Evolutionary conservation across 192 early-diverging fungal species (phyloP), one percentile per base, ranked within the genome.

Genomic region (Powellomyces hirtus): DNA sequence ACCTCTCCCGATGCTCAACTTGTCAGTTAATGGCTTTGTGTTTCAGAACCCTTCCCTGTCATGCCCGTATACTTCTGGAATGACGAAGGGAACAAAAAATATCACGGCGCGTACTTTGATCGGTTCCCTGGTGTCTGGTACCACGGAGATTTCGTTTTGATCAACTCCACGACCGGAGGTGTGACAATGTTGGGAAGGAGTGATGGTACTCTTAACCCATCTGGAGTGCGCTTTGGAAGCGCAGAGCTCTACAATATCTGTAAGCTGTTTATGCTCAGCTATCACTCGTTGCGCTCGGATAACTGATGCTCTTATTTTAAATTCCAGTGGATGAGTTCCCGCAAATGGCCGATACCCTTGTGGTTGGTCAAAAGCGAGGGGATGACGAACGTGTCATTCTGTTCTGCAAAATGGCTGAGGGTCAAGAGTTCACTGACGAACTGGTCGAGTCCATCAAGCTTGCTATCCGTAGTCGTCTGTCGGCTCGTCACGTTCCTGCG

Each of bases 1-100:
- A 20, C 26, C 24, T 10, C 51, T 10, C 18, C 10, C 13, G 51
- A 24, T 24, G 36, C n/a, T 27, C 27, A 26, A 13, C 30, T 35
- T 18, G 33, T 26, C 18, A 7, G 70, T 8, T 22, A 49, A 40
- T 55, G 16, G n/a, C 26, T 7, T 22, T 7, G 5, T 34, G 18
- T 53, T 53, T 37, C 46, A 63, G 77, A 84, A 64, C 90, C 94
- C 5, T 99, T 99, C 85, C 97, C 97, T 4, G 92, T 92, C 75
- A 97, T 97, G 97, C 97, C 97, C 33, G 92, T 96, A 1, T 90
- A 81, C 65, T 95, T 99, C 79, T 99, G 91, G 89, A 86, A 90
- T 58, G 95, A 98, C 72, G 74, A 77, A 16, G 69, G 79, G 1
- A 80, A 76, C 14, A 77, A 83, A 66, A 92, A 94, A 74, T 99